Evolutionary conservation across 129 eudicot genomes (phyloP), one percentile per base, ranked within the genome.

Genomic region (Rutidosis leptorrhynchoides): DNA sequence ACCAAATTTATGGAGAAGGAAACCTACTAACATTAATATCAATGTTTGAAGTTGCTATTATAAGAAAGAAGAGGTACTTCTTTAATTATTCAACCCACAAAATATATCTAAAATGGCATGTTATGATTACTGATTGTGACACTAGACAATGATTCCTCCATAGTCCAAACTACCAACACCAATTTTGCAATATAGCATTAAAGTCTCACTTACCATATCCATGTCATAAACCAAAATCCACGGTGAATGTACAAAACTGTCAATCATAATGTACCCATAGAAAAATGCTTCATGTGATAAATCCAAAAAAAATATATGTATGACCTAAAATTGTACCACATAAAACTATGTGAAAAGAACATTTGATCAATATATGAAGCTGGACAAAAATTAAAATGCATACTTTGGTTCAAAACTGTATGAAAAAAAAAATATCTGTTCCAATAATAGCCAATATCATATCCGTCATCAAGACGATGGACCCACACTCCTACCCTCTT

Each of bases 401-500:
- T 52, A 22, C 30, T 60, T 22, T 61, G 66, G 43, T 35, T 5
- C 43, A 5, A 5, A 3, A 32, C 6, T 61, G 48, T 21, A 61
- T 61, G 66, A n/a, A n/a, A n/a, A n/a, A 32, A 60, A 62, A 22
- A 62, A 63, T 35, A 40, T 63, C 25, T 40, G 54, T 24, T 56
- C 30, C 28, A 56, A 23, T 30, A 24, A 56, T 56, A 56, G 12
- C 61, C 17, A 55, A n/a, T n/a, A n/a, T n/a, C n/a, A 63, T 23
- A 21, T 33, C 10, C 21, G 6, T 19, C 53, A 25, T 63, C 68
- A 63, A 32, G 16, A 19, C 69, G 61, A 75, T 53, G 78, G 81
- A 62, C 57, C 73, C 5, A 53, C 51, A 59, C 77, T 73, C 73
- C 73, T 58, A 1, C 77, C 79, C 68, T 76, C 81, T 30, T 55